Conservation (phyloP, 495 filamentous ascomycete genomes). For the Schizothecium vesticola region DNA sequence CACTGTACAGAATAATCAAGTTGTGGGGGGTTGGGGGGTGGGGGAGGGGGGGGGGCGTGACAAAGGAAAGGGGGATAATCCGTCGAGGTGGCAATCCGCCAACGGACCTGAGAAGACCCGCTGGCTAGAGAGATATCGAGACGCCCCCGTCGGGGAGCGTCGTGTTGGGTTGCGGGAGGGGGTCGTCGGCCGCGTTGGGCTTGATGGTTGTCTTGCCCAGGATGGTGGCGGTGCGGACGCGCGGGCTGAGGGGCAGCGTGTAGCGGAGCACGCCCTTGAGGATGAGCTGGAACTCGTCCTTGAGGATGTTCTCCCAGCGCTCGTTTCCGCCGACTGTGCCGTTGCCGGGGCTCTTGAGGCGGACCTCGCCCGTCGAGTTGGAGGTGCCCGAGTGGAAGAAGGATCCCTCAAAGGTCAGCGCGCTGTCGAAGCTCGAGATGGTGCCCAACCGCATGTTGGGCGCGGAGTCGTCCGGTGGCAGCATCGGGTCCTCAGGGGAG, state of each 20-base stretch:
- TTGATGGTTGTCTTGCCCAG: conserved; percentile 47
- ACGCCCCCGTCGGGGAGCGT: conserved; percentile 18
- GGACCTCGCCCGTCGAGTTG: conserved; percentile 72
- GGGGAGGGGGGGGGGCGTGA: neutral
- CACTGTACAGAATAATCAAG: conserved; percentile 15
- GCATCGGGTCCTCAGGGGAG: conserved; percentile 62
- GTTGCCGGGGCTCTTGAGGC: conserved; percentile 78
- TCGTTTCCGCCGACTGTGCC: conserved; percentile 79
- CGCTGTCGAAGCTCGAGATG: conserved; percentile 79
- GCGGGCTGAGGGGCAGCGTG: conserved; percentile 73
- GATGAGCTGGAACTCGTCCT: conserved; percentile 88
- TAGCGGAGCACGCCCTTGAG: conserved; percentile 87
- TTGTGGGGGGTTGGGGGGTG: neutral
- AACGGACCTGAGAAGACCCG: neutral
- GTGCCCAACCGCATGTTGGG: conserved; percentile 87
- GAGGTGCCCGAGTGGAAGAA: conserved; percentile 65
- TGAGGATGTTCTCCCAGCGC: conserved; percentile 85
- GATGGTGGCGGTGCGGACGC: conserved; percentile 50
- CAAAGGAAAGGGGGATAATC: conserved; percentile 2
- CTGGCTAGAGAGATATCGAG: conserved; percentile 12
- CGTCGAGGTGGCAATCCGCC: conserved; percentile 1
- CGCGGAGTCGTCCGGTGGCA: conserved; percentile 47
- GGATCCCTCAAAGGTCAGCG: conserved; percentile 80
- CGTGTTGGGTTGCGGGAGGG: conserved; percentile 30
- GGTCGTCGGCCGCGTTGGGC: conserved; percentile 45